Evolutionary conservation across 202 grass and related monocot species (phyloP).

Genomic region (Musa balbisiana): DNA sequence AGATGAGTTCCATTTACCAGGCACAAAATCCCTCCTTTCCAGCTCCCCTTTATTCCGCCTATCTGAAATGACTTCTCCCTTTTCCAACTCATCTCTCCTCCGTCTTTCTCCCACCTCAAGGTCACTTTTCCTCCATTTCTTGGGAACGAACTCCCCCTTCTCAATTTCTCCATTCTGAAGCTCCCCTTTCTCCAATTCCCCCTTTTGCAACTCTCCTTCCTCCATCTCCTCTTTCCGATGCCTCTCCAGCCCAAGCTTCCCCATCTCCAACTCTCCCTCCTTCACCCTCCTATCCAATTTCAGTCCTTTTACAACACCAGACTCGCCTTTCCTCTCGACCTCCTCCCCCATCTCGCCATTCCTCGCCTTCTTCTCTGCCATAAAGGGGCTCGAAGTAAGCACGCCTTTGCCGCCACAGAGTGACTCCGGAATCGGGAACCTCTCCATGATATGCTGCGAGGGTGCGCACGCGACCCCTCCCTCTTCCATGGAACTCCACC

Average conservation of each 20-base stretch:
- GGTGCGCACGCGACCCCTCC: constrained; percentile 90
- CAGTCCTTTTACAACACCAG: neutral
- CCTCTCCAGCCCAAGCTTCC: constrained; percentile 30
- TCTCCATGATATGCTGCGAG: constrained; percentile 51
- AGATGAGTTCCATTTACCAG: constrained; percentile 3
- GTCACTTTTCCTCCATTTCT: constrained; percentile 14
- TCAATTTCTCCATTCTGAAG: constrained; percentile 19
- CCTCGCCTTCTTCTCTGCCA: constrained; percentile 26
- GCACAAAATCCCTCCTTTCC: constrained; percentile 8
- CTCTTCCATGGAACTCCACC: constrained; percentile 95
- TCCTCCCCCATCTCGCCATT: constrained; percentile 20
- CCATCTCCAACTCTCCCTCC: constrained; percentile 43
- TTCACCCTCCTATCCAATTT: constrained; percentile 10
- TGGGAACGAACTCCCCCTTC: constrained; percentile 15
- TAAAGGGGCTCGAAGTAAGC: constrained; percentile 30
- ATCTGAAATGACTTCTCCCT: constrained; percentile 36
- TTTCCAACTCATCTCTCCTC: constrained; percentile 7
- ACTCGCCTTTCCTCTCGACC: constrained; percentile 8
- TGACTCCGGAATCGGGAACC: constrained; percentile 32
- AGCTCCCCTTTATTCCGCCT: constrained; percentile 4
- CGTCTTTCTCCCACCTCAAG: constrained; percentile 4
- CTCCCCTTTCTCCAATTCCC: constrained; percentile 29
- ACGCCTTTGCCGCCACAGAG: constrained; percentile 27
- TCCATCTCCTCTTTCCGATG: constrained; percentile 40
- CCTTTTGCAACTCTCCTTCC: constrained; percentile 23